A percentile compares a stretch with the other conserved stretches of the same genome.
Evolutionary conservation across 2,329 filamentous ascomycete species (phyloP).

Genomic region (Exserohilum turcica): DNA sequence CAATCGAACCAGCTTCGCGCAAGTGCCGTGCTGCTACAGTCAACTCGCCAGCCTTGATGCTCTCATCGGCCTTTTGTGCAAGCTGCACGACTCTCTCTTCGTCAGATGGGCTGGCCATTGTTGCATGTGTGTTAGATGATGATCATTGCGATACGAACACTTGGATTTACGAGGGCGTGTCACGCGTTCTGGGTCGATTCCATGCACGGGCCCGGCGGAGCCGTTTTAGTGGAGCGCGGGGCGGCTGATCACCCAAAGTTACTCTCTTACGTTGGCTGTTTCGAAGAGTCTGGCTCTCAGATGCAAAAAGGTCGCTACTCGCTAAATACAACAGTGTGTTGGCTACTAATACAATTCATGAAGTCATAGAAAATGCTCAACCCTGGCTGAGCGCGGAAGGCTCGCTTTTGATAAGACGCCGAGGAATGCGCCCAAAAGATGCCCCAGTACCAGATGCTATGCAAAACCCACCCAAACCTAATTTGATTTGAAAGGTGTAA

Average conservation of each 20-base stretch:
- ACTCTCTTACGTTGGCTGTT: neutral
- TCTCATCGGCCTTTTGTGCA: conserved; percentile 35
- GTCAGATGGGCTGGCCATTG: conserved; percentile 37
- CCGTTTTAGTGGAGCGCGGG: conserved; percentile 12
- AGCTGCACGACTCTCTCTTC: conserved; percentile 40
- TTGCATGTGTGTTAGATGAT: conserved; percentile 13
- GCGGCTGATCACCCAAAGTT: conserved; percentile 6
- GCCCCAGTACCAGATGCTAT: conserved; percentile 32
- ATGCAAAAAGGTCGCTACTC: neutral
- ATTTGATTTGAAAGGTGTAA: conserved; percentile 14
- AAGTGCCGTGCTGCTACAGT: conserved; percentile 50
- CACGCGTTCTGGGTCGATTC: conserved; percentile 20
- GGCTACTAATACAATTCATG: conserved; percentile 33
- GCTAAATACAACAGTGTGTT: conserved; percentile 6
- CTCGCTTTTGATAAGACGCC: conserved; percentile 9
- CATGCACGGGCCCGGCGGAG: conserved; percentile 27
- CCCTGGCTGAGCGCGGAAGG: conserved; percentile 1
- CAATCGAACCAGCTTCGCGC: conserved; percentile 52
- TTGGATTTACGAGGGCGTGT: conserved; percentile 25
- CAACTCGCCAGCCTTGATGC: conserved; percentile 41
- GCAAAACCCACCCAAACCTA: conserved; percentile 8
- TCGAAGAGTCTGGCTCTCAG: neutral
- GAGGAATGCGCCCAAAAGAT: conserved; percentile 21
- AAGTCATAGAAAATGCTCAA: conserved; percentile 16
- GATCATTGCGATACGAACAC: conserved; percentile 24